Evolutionary conservation across 768 basidiomycete species (phyloP), one percentile per base, ranked within the genome.

Genomic region (Lyophyllum atratum): DNA sequence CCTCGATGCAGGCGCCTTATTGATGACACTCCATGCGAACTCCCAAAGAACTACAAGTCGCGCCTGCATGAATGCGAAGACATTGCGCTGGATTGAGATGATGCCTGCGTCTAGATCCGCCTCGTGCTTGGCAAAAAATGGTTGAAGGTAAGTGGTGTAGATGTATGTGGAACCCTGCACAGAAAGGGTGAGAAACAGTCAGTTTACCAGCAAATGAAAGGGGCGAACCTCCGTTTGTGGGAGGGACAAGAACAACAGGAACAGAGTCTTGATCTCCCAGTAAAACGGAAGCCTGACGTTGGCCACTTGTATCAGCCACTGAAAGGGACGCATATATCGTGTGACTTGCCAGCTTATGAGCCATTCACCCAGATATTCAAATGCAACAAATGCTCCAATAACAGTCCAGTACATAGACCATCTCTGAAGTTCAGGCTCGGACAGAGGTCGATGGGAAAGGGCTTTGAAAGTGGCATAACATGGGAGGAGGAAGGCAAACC

Each of bases 401-500:
- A 89, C 80, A 40, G 77, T 66, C 89, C 89, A 90, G 64, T 89
- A 88, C 68, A 76, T 78, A 43, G 81, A 69, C 76, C 84, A 84
- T 61, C 75, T 74, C 60, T 85, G 82, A 54, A 88, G 70, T 29
- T 84, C 80, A 26, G 75, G 72, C 64, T 84, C 83, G 63, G 66
- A 80, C 56, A 73, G 59, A 11, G 84, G 82, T 46, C 77, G 74
- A 50, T 78, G 81, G 0, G 81, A 76, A 28, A 90, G 72, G 11
- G 85, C 83, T 70, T 91, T 89, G 80, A 80, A 88, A 9, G 87
- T 89, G 2, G 79, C 72, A 61, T 82, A 90, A 59, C 76, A 78
- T 0, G 89, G 89, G 4, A 89, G 71, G 1, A 85, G 73, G 66
- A 87, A 86, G 0, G 83, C 85, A 60, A 90, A 88, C 86, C 86